Evolutionary conservation across 148 eudicot genomes (phyloP), one percentile per base, ranked within the genome.

Genomic region (Bassia scoparia): DNA sequence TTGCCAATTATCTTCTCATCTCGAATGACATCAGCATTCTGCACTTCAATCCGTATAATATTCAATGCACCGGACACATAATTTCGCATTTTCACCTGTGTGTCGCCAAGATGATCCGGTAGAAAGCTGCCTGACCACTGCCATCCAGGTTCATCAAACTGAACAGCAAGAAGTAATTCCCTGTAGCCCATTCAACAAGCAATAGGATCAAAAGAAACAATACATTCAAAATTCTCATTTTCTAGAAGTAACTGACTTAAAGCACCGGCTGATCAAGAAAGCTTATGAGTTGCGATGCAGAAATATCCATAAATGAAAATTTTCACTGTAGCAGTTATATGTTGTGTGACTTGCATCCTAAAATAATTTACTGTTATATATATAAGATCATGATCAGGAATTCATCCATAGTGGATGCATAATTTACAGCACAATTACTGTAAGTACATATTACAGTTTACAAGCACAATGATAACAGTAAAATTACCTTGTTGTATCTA

Each of bases 41-140:
- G 96, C 70, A 95, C 99, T 79, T 95, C 99, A 67, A 92, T 86
- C 34, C 97, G 88, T 59, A 95, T 76, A 87, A 95, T 87, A 77
- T 76, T 82, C 38, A 84, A 83, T 30, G 86, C 88, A 77, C 92
- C 85, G 70, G 92, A 81, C 55, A 85, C 79, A 82, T 86, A 84
- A 81, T 92, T 92, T 27, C 90, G 86, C 90, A 92, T 85, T 82
- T 95, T 95, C 53, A 92, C 82, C 78, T 89, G 97, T 63, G 91
- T 90, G 80, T 95, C 99, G 65, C 99, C 99, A 64, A 92, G 87
- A 77, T 86, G 83, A 73, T 95, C 94, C 34, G 97, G 97, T 72
- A 79, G 85, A 78, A 95, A 95, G 87, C 92, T 82, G 27, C 99
- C 99, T 46, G 99, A 95, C 99, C 99, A 95, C 71, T 89, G 96